Evolutionary conservation across 768 basidiomycete genomes (phyloP), one percentile per base, ranked within the genome.

Genomic region (Auricularia heimuer): DNA sequence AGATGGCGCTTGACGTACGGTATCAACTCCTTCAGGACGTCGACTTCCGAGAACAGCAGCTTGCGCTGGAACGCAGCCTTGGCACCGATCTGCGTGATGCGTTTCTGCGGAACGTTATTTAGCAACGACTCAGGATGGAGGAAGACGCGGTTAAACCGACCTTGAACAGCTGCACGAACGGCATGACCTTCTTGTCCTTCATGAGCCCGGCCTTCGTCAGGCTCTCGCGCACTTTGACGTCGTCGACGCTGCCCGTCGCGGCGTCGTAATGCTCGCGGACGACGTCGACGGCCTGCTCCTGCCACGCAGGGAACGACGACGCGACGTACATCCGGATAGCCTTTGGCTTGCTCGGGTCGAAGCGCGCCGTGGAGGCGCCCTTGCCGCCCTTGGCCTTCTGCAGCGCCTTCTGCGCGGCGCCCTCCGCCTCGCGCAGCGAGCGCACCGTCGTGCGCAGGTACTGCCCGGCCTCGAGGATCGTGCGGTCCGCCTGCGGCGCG

Each of bases 101-200:
- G 89, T 86, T 88, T 92, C 90, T 94, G 71, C 39, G 62, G 16
- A 63, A 33, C 4, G 56, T n/a, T n/a, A 14, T 7, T 67, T 35
- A 69, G 64, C 61, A 21, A 44, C 18, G 60, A 56, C 16, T 8
- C 62, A 24, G 2, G 18, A 61, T 34, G 24, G 29, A 14, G 2
- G 4, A 4, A 11, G 29, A 56, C 2, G 11, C 3, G 3, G 21
- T 71, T 80, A 44, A 63, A 94, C 96, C 87, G 63, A 94, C 96
- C 87, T 97, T 95, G 86, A 98, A 90, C 36, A 81, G 77, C 66
- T 96, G 91, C 58, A 94, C 85, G 77, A 96, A 98, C 4, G 95
- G 95, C 96, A 98, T 98, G 51, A 83, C 83, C 54, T 87, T 85
- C 80, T 98, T 98, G 78, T 98, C 94, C 82, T 97, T 98, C 77